Base-by-base conservation (phyloP, 768 basidiomycete species). In the Kwoniella mangroviensis region DNA sequence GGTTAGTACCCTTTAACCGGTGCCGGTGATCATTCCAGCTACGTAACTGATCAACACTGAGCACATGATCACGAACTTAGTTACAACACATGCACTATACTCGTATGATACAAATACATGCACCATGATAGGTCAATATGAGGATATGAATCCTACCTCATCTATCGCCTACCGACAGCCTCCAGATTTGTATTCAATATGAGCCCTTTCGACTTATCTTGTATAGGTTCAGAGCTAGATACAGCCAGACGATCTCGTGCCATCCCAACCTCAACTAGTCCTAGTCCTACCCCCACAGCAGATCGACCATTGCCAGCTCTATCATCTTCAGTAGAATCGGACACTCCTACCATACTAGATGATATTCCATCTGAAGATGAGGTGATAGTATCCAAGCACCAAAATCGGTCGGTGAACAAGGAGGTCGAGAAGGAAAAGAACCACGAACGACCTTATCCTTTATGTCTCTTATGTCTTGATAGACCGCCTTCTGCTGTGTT, bases 401-500 rank as follows among this genome's bases (percentile, higher is more conserved):
- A 49, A 6, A 4, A 49, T n/a, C 19, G 43, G 58, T 21, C 34
- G 40, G 4, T n/a, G 22, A 55, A 24, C 12, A 12, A 58, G 28
- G 19, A 58, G 56, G 6, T 5, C 13, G 34, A 26, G 13, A 15
- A 34, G 56, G 7, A 58, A 17, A 7, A 34, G n/a, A 28, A n/a
- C 24, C 13, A 28, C 10, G 68, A 69, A 55, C 41, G 53, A 51
- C 75, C 75, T 28, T 70, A 53, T 52, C 75, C 75, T 1, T 61
- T 76, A 1, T 76, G 75, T 66, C 56, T 76, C 41, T 55, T 76
- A 5, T 76, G 75, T 70, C 63, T 73, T 42, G 68, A 45, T n/a
- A 56, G 75, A 65, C 75, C 75, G 15, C 75, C 75, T 17, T 66
- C 72, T 13, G 75, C 75, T 11, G 75, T 76, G 4, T 49, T 76